phyloP scores from a whole-genome alignment of 2,329 filamentous ascomycete species.

The Cyphellophora attinorum region DNA sequence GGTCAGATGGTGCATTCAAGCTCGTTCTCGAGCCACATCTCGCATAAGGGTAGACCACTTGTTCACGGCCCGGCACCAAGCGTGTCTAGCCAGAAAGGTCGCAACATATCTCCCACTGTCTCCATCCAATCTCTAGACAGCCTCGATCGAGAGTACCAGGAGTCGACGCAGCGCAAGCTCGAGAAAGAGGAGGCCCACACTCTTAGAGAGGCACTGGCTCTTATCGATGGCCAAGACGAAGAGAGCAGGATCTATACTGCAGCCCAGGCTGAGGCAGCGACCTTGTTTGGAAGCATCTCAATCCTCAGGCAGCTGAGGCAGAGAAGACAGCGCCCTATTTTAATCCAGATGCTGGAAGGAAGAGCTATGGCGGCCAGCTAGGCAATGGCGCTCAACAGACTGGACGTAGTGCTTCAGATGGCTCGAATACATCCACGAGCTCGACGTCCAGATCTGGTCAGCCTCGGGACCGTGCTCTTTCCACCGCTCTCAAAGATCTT shows the following conservation, averaged over 20 bases:
- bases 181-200: slow-evolving; percentile 51
- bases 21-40: slow-evolving; percentile 6
- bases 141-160: slow-evolving; percentile 40
- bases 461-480: not conserved
- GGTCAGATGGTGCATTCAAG: slow-evolving; percentile 4
- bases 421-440: not conserved
- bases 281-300: slow-evolving; percentile 54
- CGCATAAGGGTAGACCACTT: slow-evolving; percentile 24
- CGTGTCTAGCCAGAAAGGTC: slow-evolving; percentile 20
- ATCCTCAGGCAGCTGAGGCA: slow-evolving; percentile 39
- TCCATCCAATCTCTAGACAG: slow-evolving; percentile 21
- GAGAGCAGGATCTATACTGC: slow-evolving; percentile 41
- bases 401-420: not conserved
- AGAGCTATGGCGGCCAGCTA: slow-evolving; percentile 8
- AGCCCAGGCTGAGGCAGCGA: slow-evolving; percentile 54
- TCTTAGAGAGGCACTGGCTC: slow-evolving; percentile 47
- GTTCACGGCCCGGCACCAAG: slow-evolving; percentile 27
- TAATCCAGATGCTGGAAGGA: slow-evolving; percentile 32
- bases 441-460: not conserved
- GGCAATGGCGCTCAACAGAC: not conserved
- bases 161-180: slow-evolving; percentile 44
- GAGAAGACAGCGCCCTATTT: slow-evolving; percentile 39
- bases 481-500: not conserved
- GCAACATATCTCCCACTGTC: slow-evolving; percentile 28
- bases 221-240: slow-evolving; percentile 49